Evolutionary conservation across 2,329 filamentous ascomycete genomes (phyloP), one percentile per base, ranked within the genome.

Genomic region (Phoma sp.): DNA sequence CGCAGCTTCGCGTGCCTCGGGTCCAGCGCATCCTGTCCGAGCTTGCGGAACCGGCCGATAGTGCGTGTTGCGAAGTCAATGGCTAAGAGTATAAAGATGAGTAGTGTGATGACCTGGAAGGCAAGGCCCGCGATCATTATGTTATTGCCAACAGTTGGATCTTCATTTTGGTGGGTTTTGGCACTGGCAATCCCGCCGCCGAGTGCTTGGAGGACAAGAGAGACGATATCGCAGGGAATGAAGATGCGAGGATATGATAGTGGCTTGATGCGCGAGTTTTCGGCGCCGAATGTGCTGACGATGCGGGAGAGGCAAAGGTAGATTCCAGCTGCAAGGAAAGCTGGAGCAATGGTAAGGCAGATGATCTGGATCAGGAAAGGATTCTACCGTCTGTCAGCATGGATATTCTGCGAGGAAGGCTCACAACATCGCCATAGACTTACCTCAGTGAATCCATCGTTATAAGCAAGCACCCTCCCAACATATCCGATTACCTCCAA

Each of bases 281-380:
- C 57, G 10, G 66, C 49, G 28, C 69, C 77, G 59, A 78, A 77
- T 43, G 69, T 74, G 30, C 68, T 61, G 51, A 79, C 74, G 52
- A 76, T 75, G 37, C 71, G 72, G 2, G 75, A 75, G 25, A 88
- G 78, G 25, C 84, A 87, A 47, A 89, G 81, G 69, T 90, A 90
- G 66, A 90, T 85, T 53, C 84, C 85, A 0, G 87, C 87, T 23
- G 84, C 80, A 64, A 83, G 80, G 69, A 84, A 86, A 48, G 84
- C 82, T 9, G 69, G 69, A 0, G 76, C 80, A 37, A 81, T 81
- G 61, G 81, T 84, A 43, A 89, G 77, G 71, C 84, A 87, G 56
- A 83, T 81, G 59, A 88, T 87, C 67, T 90, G 84, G n/a, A 88
- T 80, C 68, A 89, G 80, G 67, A 90, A 90, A 7, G 80, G 84